Conservation (phyloP, 805 yeast species). For the Nematodospora valgi region DNA sequence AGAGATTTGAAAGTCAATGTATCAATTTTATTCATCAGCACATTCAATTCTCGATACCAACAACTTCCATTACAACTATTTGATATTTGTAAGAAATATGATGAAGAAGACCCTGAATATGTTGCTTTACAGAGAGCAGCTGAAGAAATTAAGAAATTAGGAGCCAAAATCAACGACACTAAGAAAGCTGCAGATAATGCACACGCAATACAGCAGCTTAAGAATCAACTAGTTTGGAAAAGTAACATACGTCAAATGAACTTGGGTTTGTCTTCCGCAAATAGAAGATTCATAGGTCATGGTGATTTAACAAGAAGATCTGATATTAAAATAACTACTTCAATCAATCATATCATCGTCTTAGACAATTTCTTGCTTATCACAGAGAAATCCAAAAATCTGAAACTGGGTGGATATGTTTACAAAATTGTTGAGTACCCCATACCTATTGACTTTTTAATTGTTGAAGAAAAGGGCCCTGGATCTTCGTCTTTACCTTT, state of each 20-base stretch:
- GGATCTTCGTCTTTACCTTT: slow-evolving; percentile 12
- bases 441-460: slow-evolving; percentile 56
- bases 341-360: slow-evolving; percentile 50
- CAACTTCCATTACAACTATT: slow-evolving; percentile 59
- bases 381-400: slow-evolving; percentile 51
- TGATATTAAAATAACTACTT: slow-evolving; percentile 60
- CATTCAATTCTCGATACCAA: slow-evolving; percentile 42
- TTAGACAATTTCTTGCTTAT: slow-evolving; percentile 70
- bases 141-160: slow-evolving; percentile 51
- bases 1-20: slow-evolving; percentile 41
- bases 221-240: slow-evolving; percentile 54
- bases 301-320: slow-evolving; percentile 62
- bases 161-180: slow-evolving; percentile 56
- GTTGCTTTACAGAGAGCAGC: slow-evolving; percentile 50
- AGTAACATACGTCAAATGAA: slow-evolving; percentile 41
- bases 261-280: slow-evolving; percentile 49
- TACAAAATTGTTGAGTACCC: slow-evolving; percentile 53
- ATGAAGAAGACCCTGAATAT: slow-evolving; percentile 48
- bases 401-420: slow-evolving; percentile 21
- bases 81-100: slow-evolving; percentile 50
- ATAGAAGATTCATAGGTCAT: slow-evolving; percentile 53
- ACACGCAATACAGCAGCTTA: slow-evolving; percentile 51
- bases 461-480: slow-evolving; percentile 41
- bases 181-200: slow-evolving; percentile 60
- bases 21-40: slow-evolving; percentile 35